Conservation (phyloP, 2,329 filamentous ascomycete species). For the Pestalotiopsis sp. region DNA sequence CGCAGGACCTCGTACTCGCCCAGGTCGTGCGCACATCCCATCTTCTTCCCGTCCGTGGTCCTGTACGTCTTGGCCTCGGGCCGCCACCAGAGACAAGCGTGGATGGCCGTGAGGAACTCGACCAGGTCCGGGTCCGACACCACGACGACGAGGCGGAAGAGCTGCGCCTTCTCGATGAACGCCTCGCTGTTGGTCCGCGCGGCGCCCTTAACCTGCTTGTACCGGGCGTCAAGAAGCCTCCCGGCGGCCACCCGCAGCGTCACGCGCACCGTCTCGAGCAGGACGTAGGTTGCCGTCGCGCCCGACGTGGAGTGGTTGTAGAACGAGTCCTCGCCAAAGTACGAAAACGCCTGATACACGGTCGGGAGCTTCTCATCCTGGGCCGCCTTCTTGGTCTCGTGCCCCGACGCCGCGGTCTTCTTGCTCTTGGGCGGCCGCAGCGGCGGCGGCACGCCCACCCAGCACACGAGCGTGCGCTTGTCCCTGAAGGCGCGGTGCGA, state of each 20-base stretch:
- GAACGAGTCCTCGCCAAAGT: not conserved
- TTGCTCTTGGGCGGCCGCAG: not conserved
- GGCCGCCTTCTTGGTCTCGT: not conserved
- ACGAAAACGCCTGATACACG: not conserved
- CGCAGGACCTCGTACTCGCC: not conserved
- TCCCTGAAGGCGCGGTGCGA: not conserved
- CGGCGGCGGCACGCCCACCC: not conserved
- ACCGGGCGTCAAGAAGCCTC: not conserved
- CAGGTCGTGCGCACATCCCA: not conserved
- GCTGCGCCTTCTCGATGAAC: not conserved
- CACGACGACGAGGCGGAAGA: constrained; percentile 1
- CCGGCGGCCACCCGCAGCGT: not conserved
- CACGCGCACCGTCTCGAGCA: not conserved
- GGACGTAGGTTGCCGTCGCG: not conserved
- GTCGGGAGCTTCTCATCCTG: not conserved
- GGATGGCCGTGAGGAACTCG: not conserved
- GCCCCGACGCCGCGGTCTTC: not conserved
- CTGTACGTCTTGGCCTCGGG: not conserved
- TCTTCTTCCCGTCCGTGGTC: not conserved
- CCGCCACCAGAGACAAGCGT: not conserved
- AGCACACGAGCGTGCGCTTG: constrained; percentile 5
- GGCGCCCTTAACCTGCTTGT: not conserved
- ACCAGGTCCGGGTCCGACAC: not conserved
- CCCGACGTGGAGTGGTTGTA: not conserved
- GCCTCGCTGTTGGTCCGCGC: constrained; percentile 2